phyloP scores from a whole-genome alignment of 73 alveolate genomes.

The Symbiodinium pilosum region DNA sequence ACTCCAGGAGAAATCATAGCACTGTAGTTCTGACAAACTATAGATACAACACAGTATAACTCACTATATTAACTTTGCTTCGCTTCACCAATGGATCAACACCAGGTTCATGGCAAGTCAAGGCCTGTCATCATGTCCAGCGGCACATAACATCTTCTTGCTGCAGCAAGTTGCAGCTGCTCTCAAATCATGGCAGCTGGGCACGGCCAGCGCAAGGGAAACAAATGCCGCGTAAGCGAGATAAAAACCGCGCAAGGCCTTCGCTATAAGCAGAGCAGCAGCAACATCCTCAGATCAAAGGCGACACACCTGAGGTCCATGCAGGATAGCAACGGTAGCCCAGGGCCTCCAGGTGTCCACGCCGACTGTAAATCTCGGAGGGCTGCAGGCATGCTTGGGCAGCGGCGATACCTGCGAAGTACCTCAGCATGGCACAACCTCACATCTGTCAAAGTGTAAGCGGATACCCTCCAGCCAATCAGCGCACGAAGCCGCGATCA shows the following conservation, averaged over 20 bases:
- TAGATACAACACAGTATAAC: too few species aligned
- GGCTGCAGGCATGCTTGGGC: not conserved
- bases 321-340: constrained; percentile 90
- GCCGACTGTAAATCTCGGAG: not conserved
- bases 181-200: not conserved
- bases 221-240: constrained; percentile 35
- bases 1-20: not conserved
- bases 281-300: not conserved
- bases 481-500: constrained; percentile 68
- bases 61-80: too few species aligned
- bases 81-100: too few species aligned
- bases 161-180: too few species aligned
- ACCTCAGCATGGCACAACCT: not conserved
- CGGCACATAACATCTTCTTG: too few species aligned
- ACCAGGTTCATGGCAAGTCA: too few species aligned
- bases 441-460: not conserved
- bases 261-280: not conserved
- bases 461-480: not conserved
- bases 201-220: constrained; percentile 72
- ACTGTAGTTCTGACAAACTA: too few species aligned
- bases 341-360: constrained; percentile 19
- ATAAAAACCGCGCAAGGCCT: constrained; percentile 54
- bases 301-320: not conserved
- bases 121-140: too few species aligned
- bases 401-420: constrained; percentile 6